These are phyloP conservation scores for Plantago elongata DNA, from an alignment of 257 asterid species.

Conservation along the genomic window DNA sequence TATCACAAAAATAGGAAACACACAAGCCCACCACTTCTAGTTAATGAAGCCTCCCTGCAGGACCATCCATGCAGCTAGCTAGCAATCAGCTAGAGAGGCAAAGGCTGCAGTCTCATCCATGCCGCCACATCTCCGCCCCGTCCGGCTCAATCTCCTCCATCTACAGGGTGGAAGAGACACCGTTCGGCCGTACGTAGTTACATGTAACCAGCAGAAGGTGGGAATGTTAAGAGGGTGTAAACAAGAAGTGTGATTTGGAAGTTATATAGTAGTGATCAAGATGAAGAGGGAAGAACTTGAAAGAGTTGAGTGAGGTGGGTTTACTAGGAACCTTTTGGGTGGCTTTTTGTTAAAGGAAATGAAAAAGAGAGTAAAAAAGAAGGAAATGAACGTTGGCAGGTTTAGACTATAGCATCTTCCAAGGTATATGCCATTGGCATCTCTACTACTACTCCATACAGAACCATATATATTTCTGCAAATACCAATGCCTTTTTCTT, in stretches of 20 bases:
- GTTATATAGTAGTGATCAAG: conserved; percentile 21
- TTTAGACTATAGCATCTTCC: conserved; percentile 42
- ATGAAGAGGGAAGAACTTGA: conserved; percentile 17
- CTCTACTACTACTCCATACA: conserved; percentile 26
- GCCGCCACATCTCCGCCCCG: conserved; percentile 20
- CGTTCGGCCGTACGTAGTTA: background rate
- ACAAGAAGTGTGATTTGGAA: conserved; percentile 18
- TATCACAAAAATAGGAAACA: conserved; percentile 6
- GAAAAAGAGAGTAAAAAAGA: conserved; percentile 20
- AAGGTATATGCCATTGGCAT: conserved; percentile 44
- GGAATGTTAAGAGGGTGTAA: conserved; percentile 37
- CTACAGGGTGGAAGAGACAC: conserved; percentile 11
- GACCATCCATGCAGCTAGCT: conserved; percentile 27
- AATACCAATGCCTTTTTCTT: conserved; percentile 2
- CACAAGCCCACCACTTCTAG: conserved; percentile 28
- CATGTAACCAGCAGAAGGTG: conserved; percentile 11
- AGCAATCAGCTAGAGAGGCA: background rate
- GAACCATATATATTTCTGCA: background rate
- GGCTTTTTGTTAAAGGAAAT: conserved; percentile 37
- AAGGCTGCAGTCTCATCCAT: background rate
- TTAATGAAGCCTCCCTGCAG: conserved; percentile 16
- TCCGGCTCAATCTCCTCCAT: conserved; percentile 9
- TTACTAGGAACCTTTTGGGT: conserved; percentile 16
- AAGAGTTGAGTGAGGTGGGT: conserved; percentile 37
- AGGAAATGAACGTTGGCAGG: conserved; percentile 17